Evolutionary conservation across 768 basidiomycete genomes (phyloP).

Genomic region (Rickenella mellea): DNA sequence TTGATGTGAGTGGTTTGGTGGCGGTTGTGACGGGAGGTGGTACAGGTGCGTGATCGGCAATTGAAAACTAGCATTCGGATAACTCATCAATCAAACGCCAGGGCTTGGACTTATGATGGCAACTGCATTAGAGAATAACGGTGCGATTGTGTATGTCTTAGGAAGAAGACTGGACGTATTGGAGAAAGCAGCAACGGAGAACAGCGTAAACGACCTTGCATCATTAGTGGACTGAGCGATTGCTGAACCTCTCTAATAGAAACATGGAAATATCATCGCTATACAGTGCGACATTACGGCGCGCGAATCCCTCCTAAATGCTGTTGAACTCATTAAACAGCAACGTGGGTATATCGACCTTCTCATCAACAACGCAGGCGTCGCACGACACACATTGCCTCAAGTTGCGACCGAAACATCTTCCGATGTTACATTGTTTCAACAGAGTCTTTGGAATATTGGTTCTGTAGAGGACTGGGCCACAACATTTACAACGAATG

Average conservation of each 20-base stretch:
- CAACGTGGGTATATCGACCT: slow-evolving; percentile 22
- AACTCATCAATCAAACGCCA: not conserved
- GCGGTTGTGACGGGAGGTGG: slow-evolving; percentile 10
- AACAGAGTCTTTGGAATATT: slow-evolving; percentile 4
- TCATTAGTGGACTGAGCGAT: not conserved
- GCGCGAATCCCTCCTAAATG: slow-evolving; percentile 17
- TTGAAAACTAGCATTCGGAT: not conserved
- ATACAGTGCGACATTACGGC: slow-evolving; percentile 17
- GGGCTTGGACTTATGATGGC: slow-evolving; percentile 21
- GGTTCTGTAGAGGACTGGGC: slow-evolving; percentile 1
- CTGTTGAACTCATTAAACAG: slow-evolving; percentile 14
- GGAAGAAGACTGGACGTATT: slow-evolving; percentile 7
- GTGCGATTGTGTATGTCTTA: slow-evolving; percentile 23
- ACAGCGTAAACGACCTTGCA: slow-evolving; percentile 1
- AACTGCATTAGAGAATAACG: slow-evolving; percentile 19
- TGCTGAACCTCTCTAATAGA: not conserved
- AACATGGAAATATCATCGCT: slow-evolving; percentile 20
- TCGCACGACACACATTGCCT: slow-evolving; percentile 7
- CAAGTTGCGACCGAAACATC: slow-evolving; percentile 2
- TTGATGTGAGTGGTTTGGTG: slow-evolving; percentile 7
- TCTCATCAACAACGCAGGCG: slow-evolving; percentile 25
- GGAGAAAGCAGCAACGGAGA: slow-evolving; percentile 8
- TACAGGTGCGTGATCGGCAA: not conserved
- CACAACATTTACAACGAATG: slow-evolving; percentile 6
- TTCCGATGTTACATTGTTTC: slow-evolving; percentile 3